Evolutionary conservation across 495 filamentous ascomycete species (phyloP).

Genomic region (Pyrenopolyporus hunteri): DNA sequence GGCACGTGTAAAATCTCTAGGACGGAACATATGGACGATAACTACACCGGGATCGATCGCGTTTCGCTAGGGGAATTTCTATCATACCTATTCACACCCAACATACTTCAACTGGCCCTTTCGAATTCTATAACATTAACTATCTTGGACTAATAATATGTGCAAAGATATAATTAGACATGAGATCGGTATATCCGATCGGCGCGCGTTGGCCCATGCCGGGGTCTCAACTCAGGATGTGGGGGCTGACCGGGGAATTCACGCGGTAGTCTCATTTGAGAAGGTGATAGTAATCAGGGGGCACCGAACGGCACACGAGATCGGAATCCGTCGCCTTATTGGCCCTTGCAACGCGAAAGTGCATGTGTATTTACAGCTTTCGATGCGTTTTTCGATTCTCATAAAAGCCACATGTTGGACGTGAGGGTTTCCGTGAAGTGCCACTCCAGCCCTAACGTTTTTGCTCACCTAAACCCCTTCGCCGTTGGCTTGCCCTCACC

Average conservation of each 20-base stretch:
- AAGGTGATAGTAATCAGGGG: constrained; percentile 5
- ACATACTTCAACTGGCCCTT: no score
- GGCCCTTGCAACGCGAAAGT: neutral
- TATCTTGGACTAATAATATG: no score
- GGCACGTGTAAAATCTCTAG: no score
- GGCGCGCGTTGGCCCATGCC: neutral
- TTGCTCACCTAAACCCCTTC: neutral
- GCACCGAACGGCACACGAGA: constrained; percentile 1
- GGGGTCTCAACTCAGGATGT: neutral
- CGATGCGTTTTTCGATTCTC: neutral
- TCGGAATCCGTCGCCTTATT: neutral
- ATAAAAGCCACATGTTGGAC: neutral
- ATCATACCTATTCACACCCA: no score
- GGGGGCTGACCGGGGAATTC: neutral
- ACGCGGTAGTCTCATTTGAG: neutral
- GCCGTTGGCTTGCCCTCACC: neutral
- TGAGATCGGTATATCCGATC: neutral
- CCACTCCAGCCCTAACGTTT: neutral
- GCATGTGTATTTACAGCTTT: neutral
- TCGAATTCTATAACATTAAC: no score
- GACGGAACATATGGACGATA: no score
- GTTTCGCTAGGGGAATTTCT: no score
- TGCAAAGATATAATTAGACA: neutral
- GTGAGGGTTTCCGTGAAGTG: neutral
- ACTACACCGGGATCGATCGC: no score